Evolutionary conservation across 1,284 basidiomycete genomes (phyloP).

Genomic region (Papiliotrema flavescens): DNA sequence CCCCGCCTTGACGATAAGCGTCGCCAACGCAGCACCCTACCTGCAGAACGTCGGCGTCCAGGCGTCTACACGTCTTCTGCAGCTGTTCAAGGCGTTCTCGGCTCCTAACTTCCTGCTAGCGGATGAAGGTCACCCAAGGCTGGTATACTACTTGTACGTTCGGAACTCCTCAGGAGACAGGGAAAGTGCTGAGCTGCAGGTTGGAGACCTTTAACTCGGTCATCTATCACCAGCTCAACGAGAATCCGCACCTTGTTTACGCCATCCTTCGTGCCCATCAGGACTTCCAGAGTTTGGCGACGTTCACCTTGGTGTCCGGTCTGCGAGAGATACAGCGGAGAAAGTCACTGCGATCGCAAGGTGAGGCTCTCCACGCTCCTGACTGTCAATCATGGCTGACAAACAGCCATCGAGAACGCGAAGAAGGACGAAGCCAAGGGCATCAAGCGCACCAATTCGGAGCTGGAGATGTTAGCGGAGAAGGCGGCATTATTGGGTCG

Average conservation of each 20-base stretch:
- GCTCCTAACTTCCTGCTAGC: conserved; percentile 83
- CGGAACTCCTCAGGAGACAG: neutral
- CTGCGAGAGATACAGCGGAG: conserved; percentile 76
- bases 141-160: conserved; percentile 78
- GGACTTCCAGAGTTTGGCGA: conserved; percentile 79
- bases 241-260: conserved; percentile 85
- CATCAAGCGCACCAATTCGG: conserved; percentile 35
- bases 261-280: conserved; percentile 76
- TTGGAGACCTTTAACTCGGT: conserved; percentile 86
- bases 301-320: conserved; percentile 77
- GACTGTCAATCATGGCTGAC: neutral
- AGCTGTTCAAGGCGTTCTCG: conserved; percentile 84
- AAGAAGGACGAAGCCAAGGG: conserved; percentile 10
- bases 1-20: conserved; percentile 81
- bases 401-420: conserved; percentile 3
- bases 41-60: conserved; percentile 76
- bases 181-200: conserved; percentile 22
- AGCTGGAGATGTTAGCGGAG: conserved; percentile 43
- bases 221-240: conserved; percentile 60
- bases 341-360: conserved; percentile 62
- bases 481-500: conserved; percentile 42
- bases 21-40: conserved; percentile 83
- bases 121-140: conserved; percentile 87
- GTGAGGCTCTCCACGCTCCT: conserved; percentile 15
- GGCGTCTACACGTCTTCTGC: conserved; percentile 74